Conservation (phyloP, 495 filamentous ascomycete genomes). For the Immersiella caudata region DNA sequence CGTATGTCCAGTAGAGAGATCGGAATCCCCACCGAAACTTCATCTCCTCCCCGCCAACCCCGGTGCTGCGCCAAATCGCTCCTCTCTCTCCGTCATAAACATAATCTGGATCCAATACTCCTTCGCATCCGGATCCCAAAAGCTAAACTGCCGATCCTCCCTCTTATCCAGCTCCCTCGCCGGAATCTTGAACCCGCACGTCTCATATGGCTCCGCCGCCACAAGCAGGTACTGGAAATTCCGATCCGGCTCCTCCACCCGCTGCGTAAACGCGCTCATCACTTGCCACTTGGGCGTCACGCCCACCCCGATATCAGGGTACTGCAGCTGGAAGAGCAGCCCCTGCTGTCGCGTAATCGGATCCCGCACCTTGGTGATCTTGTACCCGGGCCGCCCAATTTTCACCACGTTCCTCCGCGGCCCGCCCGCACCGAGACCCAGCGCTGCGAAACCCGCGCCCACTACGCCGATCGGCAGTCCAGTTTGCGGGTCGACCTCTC, state of each 20-base stretch:
- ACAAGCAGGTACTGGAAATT: conserved; percentile 92
- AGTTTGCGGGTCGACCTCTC: conserved; percentile 71
- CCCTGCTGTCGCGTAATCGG: conserved; percentile 88
- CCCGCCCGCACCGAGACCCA: conserved; percentile 42
- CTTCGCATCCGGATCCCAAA: conserved; percentile 95
- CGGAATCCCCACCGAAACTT: conserved; percentile 6
- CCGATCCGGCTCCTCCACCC: conserved; percentile 92
- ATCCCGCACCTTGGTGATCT: conserved; percentile 94
- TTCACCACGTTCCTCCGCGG: conserved; percentile 90
- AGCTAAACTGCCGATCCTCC: conserved; percentile 82
- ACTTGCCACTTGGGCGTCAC: conserved; percentile 83
- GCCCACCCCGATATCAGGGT: conserved; percentile 82
- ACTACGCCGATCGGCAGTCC: conserved; percentile 75
- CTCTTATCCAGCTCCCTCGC: conserved; percentile 90
- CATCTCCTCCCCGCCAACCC: conserved; percentile 64
- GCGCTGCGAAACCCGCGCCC: conserved; percentile 64
- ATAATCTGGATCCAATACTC: conserved; percentile 99
- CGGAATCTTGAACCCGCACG: conserved; percentile 93
- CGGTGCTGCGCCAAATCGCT: conserved; percentile 91
- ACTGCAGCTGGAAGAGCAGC: conserved; percentile 91
- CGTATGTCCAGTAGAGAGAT: not conserved
- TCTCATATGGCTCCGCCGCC: conserved; percentile 97
- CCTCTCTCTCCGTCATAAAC: conserved; percentile 98
- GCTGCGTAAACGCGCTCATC: conserved; percentile 97
- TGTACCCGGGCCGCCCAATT: conserved; percentile 96